A percentile compares a stretch with the other conserved stretches of the same genome.
phyloP scores from a whole-genome alignment of 1,284 basidiomycete species.

The Malassezia vespertilionis region DNA sequence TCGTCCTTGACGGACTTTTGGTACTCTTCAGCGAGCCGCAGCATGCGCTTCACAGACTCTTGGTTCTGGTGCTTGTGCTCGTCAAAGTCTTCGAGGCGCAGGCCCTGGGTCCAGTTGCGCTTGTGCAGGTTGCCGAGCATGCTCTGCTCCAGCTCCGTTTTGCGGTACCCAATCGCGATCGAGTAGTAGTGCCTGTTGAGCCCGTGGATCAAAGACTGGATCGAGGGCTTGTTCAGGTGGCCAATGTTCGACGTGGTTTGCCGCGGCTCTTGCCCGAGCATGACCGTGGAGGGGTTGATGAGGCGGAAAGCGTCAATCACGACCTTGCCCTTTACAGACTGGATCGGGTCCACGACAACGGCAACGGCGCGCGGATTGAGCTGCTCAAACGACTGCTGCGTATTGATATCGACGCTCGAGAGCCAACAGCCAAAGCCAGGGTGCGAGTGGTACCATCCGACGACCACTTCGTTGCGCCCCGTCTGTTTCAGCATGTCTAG shows the following conservation, averaged over 20 bases:
- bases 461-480: slow-evolving; percentile 92
- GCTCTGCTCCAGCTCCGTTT: slow-evolving; percentile 46
- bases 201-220: slow-evolving; percentile 58
- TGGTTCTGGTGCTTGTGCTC: slow-evolving; percentile 44
- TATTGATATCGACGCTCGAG: slow-evolving; percentile 97
- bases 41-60: slow-evolving; percentile 41
- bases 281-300: slow-evolving; percentile 46
- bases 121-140: slow-evolving; percentile 48
- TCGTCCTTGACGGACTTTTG: slow-evolving; percentile 47
- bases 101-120: slow-evolving; percentile 43
- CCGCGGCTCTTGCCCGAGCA: slow-evolving; percentile 77
- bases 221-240: slow-evolving; percentile 95
- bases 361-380: slow-evolving; percentile 89
- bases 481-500: slow-evolving; percentile 99
- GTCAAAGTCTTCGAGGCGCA: slow-evolving; percentile 42
- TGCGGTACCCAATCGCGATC: slow-evolving; percentile 46
- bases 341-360: slow-evolving; percentile 96
- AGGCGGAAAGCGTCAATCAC: slow-evolving; percentile 95
- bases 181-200: slow-evolving; percentile 47
- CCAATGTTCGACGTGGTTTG: slow-evolving; percentile 98
- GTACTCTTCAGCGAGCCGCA: slow-evolving; percentile 42
- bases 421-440: slow-evolving; percentile 99
- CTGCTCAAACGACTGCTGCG: slow-evolving; percentile 95
- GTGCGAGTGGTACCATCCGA: slow-evolving; percentile 99
- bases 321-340: slow-evolving; percentile 81